Evolutionary conservation across 1,284 basidiomycete species (phyloP).

Genomic region (Ustilago sp.): DNA sequence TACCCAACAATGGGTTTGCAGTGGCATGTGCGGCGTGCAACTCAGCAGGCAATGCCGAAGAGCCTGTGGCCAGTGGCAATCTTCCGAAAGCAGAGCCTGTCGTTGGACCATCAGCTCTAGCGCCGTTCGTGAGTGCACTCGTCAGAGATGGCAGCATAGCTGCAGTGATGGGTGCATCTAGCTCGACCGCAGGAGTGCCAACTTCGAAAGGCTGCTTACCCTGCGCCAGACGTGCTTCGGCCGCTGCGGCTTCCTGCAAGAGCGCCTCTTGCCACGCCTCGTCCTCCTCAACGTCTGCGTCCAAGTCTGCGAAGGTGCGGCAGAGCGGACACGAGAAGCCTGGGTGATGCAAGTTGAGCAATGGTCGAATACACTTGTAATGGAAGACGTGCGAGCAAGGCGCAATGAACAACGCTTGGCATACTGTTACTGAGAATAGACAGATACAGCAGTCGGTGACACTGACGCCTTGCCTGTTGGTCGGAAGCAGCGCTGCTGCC

Average conservation of each 20-base stretch:
- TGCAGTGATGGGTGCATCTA: constrained; percentile 46
- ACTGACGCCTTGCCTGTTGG: constrained; percentile 57
- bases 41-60: constrained; percentile 17
- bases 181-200: constrained; percentile 43
- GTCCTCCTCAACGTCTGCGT: constrained; percentile 87
- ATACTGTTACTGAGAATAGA: constrained; percentile 91
- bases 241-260: constrained; percentile 51
- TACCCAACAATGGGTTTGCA: constrained; percentile 6
- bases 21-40: constrained; percentile 16
- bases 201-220: constrained; percentile 51
- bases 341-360: constrained; percentile 85
- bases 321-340: constrained; percentile 96
- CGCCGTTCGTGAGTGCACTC: constrained; percentile 15
- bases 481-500: constrained; percentile 34
- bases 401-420: constrained; percentile 95
- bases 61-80: constrained; percentile 4
- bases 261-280: constrained; percentile 65
- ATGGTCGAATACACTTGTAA: constrained; percentile 95
- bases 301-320: constrained; percentile 84
- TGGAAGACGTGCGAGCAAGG: constrained; percentile 89
- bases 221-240: constrained; percentile 36
- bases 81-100: neutral
- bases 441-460: constrained; percentile 69
- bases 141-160: constrained; percentile 15
- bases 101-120: neutral